These are phyloP conservation scores for Asclepias syriaca DNA, from an alignment of 257 asterid genomes.

Conservation along the genomic window DNA sequence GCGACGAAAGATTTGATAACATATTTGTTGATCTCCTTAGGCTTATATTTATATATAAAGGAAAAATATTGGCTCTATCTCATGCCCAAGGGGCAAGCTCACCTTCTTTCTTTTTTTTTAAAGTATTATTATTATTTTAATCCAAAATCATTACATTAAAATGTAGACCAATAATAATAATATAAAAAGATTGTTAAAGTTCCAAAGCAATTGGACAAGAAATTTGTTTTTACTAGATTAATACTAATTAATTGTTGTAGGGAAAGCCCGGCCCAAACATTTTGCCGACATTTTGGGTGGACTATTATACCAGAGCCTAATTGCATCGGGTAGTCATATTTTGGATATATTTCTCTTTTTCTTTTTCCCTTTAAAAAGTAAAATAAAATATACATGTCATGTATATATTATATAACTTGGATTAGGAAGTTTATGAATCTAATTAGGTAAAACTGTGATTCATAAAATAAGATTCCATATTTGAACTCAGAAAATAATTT, in stretches of 20 bases:
- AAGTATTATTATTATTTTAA: background rate
- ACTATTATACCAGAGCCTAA: background rate
- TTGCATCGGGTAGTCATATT: background rate
- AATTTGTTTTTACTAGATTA: background rate
- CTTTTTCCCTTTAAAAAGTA: too few relatives aligned
- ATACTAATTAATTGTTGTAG: background rate
- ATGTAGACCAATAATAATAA: too few relatives aligned
- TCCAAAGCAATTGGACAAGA: slow-evolving; percentile 1
- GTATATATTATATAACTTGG: background rate
- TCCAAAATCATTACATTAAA: background rate
- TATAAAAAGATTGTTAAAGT: background rate
- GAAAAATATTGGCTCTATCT: background rate
- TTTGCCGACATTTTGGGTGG: background rate
- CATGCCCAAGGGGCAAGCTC: background rate
- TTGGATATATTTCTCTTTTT: too few relatives aligned
- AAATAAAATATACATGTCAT: too few relatives aligned
- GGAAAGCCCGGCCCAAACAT: background rate
- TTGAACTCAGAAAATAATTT: too few relatives aligned
- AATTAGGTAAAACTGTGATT: background rate
- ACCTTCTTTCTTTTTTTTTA: background rate
- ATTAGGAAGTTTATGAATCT: background rate
- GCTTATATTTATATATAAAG: too few relatives aligned
- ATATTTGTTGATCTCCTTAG: background rate
- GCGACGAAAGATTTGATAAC: too few relatives aligned
- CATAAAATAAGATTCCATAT: too few relatives aligned